These are phyloP conservation scores for Heimioporus sp. DNA, from an alignment of 768 basidiomycete species.

Conservation along the genomic window DNA sequence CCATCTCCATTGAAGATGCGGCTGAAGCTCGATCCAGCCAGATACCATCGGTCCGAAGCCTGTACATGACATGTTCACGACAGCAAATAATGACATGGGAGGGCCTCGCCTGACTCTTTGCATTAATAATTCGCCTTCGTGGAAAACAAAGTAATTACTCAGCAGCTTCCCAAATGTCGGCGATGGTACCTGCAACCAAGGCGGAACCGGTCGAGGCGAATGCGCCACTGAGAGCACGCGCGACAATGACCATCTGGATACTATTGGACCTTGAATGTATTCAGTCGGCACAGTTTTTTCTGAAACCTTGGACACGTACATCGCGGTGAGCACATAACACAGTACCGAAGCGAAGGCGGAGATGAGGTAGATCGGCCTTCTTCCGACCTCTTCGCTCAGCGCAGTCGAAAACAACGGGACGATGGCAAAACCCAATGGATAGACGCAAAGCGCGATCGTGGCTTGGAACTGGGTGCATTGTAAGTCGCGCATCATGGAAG, in stretches of 20 bases:
- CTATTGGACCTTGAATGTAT: constrained; percentile 32
- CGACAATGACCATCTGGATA: constrained; percentile 57
- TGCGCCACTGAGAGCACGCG: constrained; percentile 59
- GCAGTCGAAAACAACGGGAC: constrained; percentile 63
- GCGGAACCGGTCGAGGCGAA: constrained; percentile 66
- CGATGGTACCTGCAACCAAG: constrained; percentile 69
- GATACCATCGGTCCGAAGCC: constrained; percentile 63
- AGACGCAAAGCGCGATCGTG: constrained; percentile 49
- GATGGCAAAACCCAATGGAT: constrained; percentile 58
- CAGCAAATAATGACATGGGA: constrained; percentile 71
- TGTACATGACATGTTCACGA: constrained; percentile 58
- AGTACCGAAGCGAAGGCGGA: constrained; percentile 44
- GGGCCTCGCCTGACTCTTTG: constrained; percentile 52
- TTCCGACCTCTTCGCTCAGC: constrained; percentile 69
- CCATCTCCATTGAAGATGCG: constrained; percentile 69
- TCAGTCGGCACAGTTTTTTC: not conserved
- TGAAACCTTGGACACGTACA: constrained; percentile 12
- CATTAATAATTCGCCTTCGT: not conserved
- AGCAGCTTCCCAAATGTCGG: constrained; percentile 61
- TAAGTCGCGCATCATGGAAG: constrained; percentile 50
- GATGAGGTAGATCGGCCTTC: constrained; percentile 55
- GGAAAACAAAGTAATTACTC: constrained; percentile 43
- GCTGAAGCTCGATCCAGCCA: constrained; percentile 64
- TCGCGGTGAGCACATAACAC: constrained; percentile 37
- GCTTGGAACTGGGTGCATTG: constrained; percentile 45